A percentile compares a stretch with the other conserved stretches of the same genome.
These are phyloP conservation scores for Chaetomium tenue DNA, from an alignment of 495 filamentous ascomycete species.

Conservation along the genomic window DNA sequence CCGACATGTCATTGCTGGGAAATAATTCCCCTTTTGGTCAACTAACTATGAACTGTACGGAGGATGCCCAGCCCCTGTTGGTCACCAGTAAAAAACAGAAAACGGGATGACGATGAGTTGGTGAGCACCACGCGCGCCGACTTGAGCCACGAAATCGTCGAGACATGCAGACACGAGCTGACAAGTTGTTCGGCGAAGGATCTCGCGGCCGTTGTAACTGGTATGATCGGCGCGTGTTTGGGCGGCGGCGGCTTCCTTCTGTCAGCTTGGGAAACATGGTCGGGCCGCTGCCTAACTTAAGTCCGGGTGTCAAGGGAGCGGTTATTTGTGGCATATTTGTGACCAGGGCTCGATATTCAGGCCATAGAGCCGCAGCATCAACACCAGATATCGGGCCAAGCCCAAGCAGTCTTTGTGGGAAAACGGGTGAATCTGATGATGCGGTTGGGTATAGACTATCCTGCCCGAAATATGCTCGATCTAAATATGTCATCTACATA, in stretches of 20 bases:
- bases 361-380: background rate
- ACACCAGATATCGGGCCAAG: too few species aligned
- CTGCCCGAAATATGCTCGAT: too few species aligned
- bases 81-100: background rate
- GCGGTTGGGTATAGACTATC: too few species aligned
- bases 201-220: background rate
- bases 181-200: background rate
- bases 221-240: background rate
- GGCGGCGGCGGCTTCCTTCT: background rate
- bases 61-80: background rate
- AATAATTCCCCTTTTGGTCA: too few species aligned
- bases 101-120: background rate
- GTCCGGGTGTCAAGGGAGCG: too few species aligned
- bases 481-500: background rate
- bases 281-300: too few species aligned
- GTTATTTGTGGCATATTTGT: too few species aligned
- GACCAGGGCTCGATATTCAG: background rate
- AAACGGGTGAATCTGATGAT: too few species aligned
- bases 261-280: background rate
- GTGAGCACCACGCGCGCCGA: background rate
- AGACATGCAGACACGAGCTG: slow-evolving; percentile 1
- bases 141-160: background rate
- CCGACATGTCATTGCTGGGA: too few species aligned
- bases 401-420: too few species aligned
- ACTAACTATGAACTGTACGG: too few species aligned